Evolutionary conservation across 2,329 filamentous ascomycete species (phyloP), one percentile per base, ranked within the genome.

Genomic region (Fusarium mexicanum): DNA sequence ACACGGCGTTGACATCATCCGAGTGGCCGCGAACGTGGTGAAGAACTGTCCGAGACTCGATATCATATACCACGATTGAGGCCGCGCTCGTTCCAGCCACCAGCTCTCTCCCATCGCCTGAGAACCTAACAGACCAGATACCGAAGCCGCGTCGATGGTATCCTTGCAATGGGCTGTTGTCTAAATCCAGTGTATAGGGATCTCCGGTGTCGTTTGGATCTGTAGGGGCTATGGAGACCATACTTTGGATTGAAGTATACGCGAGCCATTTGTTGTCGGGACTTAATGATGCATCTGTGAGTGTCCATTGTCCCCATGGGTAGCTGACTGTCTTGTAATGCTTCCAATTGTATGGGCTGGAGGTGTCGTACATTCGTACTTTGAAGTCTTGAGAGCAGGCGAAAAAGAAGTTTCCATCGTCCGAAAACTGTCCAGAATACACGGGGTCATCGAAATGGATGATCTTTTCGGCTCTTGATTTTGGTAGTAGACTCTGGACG

Each of bases 391-490:
- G 94, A 16, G 93, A 93, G 79, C 93, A 96, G 11, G 93, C 92
- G 80, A 96, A 98, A 85, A 98, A 98, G 85, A 98, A 98, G 82
- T 98, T 97, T 33, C 96, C 96, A 77, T 99, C 96, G 74, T 97
- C 94, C 1, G 94, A 98, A 81, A 98, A 99, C 80, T 98, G 96
- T 3, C 96, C 96, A 7, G 94, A 98, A 80, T 98, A 98, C 61
- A 96, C 95, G 46, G 94, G 91, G 10, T 92, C 89, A 63, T 95
- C 90, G 80, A 95, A 97, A 78, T 97, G 93, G 71, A 98, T 92
- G 70, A 98, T 93, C 78, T 93, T 93, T 79, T 98, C 96, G 2
- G 94, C 92, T 31, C 89, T 89, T 0, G 91, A 92, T 6, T 89
- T 88, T 1, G 96, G 96, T 67, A 98, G 91, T 85, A 98, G 88